Evolutionary conservation across 306 rosid species (phyloP).

Genomic region (Casuarina equisetifolia): DNA sequence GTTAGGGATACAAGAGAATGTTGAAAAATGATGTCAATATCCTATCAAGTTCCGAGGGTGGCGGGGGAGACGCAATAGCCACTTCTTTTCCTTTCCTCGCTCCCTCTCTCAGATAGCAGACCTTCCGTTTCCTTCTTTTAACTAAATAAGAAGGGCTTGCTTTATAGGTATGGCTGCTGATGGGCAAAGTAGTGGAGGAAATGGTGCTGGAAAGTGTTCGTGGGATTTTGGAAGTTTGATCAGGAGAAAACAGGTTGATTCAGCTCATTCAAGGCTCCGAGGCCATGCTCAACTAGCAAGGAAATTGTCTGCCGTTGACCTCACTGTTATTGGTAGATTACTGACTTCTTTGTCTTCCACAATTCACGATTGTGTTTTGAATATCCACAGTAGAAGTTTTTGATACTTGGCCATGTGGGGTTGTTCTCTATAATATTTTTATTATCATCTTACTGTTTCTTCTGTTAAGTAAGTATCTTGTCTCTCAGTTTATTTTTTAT

Average conservation of each 20-base stretch:
- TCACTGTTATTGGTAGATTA: slow-evolving; percentile 60
- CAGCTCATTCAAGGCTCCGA: slow-evolving; percentile 35
- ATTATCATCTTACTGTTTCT: background rate
- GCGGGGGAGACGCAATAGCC: no score
- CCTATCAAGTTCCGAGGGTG: no score
- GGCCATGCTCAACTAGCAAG: slow-evolving; percentile 50
- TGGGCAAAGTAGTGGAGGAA: slow-evolving; percentile 10
- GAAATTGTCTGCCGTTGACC: slow-evolving; percentile 56
- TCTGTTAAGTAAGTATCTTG: background rate
- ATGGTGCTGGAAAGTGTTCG: slow-evolving; percentile 22
- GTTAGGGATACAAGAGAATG: no score
- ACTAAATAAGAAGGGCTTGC: background rate
- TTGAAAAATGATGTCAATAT: no score
- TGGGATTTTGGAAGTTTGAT: slow-evolving; percentile 48
- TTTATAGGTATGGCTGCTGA: slow-evolving; percentile 25
- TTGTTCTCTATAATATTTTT: background rate
- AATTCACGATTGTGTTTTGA: background rate
- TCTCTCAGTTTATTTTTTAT: background rate
- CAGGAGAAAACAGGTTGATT: slow-evolving; percentile 72
- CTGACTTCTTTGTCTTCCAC: background rate
- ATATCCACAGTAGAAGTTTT: background rate
- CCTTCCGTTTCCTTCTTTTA: no score
- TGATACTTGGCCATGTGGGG: background rate
- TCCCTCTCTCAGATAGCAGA: no score
- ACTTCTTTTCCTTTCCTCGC: no score